These are phyloP conservation scores for Exophiala oligosperma DNA, from an alignment of 2,329 filamentous ascomycete genomes.

Conservation along the genomic window DNA sequence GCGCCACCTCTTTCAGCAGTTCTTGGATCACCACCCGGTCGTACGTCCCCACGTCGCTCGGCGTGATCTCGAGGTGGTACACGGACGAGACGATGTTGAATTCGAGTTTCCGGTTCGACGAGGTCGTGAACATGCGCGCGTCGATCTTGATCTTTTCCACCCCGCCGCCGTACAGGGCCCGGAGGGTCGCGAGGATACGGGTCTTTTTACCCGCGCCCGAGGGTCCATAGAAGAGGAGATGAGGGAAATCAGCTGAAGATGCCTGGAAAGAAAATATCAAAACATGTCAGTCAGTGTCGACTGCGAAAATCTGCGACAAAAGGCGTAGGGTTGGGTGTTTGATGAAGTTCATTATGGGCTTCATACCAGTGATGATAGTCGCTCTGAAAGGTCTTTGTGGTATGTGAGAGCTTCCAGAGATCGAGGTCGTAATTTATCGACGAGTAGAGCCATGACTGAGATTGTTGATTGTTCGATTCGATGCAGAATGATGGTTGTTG, in stretches of 20 bases:
- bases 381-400: conserved; percentile 82
- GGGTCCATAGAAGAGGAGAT: conserved; percentile 94
- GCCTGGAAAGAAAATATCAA: conserved; percentile 57
- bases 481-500: too few species aligned
- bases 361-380: conserved; percentile 79
- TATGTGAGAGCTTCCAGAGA: conserved; percentile 68
- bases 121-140: conserved; percentile 92
- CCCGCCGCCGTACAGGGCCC: conserved; percentile 90
- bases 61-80: conserved; percentile 98
- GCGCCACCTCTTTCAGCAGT: conserved; percentile 93
- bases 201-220: conserved; percentile 98
- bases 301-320: too few species aligned
- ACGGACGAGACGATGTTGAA: conserved; percentile 98
- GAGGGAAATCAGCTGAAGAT: conserved; percentile 95
- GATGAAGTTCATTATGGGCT: conserved; percentile 2
- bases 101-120: conserved; percentile 87
- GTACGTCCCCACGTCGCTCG: conserved; percentile 93
- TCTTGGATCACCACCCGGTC: conserved; percentile 96
- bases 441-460: conserved; percentile 59
- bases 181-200: conserved; percentile 88
- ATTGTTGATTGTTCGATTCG: not conserved
- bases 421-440: conserved; percentile 61
- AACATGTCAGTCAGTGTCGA: conserved; percentile 9
- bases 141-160: conserved; percentile 99
- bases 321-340: conserved; percentile 5